phyloP scores from a whole-genome alignment of 805 yeast species.

The Ogataea ganodermae region DNA sequence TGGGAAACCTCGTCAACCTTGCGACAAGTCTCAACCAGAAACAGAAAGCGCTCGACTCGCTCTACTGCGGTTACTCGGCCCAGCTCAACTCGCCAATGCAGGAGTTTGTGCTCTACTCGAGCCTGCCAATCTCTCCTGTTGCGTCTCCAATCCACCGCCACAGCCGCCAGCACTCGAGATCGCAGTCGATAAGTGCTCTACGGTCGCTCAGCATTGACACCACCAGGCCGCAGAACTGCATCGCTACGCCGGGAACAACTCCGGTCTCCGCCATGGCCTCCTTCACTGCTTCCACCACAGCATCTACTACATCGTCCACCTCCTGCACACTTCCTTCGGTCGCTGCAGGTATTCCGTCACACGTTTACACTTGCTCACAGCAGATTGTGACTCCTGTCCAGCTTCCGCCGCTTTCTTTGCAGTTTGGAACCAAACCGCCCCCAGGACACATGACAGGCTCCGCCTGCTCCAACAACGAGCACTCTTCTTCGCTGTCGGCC shows the following conservation, averaged over 20 bases:
- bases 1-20: constrained; percentile 28
- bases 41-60: constrained; percentile 23
- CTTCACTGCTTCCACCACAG: not conserved
- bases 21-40: constrained; percentile 30
- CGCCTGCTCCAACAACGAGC: not conserved
- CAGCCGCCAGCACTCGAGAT: constrained; percentile 17
- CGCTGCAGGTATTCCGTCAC: not conserved
- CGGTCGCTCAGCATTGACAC: constrained; percentile 26
- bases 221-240: constrained; percentile 12
- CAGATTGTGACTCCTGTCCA: constrained; percentile 27
- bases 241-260: constrained; percentile 38
- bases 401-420: constrained; percentile 10
- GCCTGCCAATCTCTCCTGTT: constrained; percentile 33
- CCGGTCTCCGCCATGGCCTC: constrained; percentile 15
- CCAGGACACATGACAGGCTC: constrained; percentile 5
- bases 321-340: no score
- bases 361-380: constrained; percentile 13
- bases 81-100: constrained; percentile 20
- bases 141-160: constrained; percentile 33
- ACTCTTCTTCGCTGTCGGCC: constrained; percentile 1
- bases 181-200: constrained; percentile 27
- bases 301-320: not conserved
- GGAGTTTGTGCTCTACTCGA: constrained; percentile 24
- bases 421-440: constrained; percentile 11
- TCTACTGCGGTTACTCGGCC: constrained; percentile 13